Evolutionary conservation across 1,139 yeast species (phyloP), one percentile per base, ranked within the genome.

Genomic region (Candida tetrigidarum): DNA sequence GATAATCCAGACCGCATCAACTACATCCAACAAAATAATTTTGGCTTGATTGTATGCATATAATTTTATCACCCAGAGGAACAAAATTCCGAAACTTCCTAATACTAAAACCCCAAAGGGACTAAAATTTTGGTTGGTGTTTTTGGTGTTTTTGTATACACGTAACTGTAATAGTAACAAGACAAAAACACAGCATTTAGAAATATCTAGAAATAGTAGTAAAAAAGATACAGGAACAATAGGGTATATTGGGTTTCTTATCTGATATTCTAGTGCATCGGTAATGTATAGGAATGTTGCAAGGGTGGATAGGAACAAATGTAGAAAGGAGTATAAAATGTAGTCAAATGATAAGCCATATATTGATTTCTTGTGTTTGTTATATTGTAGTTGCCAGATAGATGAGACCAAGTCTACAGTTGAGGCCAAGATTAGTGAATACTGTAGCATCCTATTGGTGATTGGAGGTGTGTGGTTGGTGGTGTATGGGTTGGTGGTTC

Each of bases 271-370:
- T 10, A n/a, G 5, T 2, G 61, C 54, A 43, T 57, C 48, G 12
- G 46, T 50, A 18, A 33, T 15, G 50, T 63, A 65, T 28, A 39
- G 27, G 5, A 50, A n/a, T 5, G 57, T 50, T n/a, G 56, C 46
- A 9, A 51, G 12, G 2, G 57, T 27, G 20, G 53, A 52, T 8
- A 50, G 29, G 3, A 51, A 15, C 34, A 45, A 44, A 6, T 56
- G 49, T 1, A 60, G 14, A 36, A 56, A 39, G 5, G 54, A 47
- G 11, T 63, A 45, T 2, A 58, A 11, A 2, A 54, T 41, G 28
- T 51, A 54, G 46, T 69, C 74, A 46, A 51, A 65, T 2, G 74
- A 68, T 8, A 67, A 35, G 0, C 70, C 69, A 34, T 53, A 49
- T 11, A 68, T 54, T 3, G 69, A 61, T 35, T 54, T 56, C 32